phyloP scores from a whole-genome alignment of 768 basidiomycete species.

The Calocybe gangraenosa region DNA sequence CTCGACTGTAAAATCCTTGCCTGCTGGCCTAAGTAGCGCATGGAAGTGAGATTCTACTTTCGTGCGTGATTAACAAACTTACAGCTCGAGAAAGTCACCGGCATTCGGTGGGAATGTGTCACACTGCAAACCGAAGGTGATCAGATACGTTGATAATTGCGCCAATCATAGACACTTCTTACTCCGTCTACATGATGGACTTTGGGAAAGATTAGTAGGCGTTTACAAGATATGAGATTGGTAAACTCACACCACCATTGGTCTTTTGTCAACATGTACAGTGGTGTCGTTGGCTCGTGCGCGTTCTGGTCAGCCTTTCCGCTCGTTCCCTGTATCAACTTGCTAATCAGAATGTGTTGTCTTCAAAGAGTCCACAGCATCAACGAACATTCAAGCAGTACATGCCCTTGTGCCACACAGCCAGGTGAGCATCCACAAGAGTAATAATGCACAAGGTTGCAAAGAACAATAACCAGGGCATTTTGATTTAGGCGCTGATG shows the following conservation, averaged over 20 bases:
- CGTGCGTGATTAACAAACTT: slow-evolving; percentile 12
- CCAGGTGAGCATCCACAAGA: slow-evolving; percentile 35
- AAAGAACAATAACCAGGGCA: slow-evolving; percentile 10
- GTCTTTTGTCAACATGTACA: slow-evolving; percentile 35
- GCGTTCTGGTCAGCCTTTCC: slow-evolving; percentile 32
- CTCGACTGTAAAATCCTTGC: slow-evolving; percentile 43
- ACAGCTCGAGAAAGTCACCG: slow-evolving; percentile 42
- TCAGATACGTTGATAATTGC: background rate
- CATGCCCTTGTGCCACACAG: slow-evolving; percentile 39
- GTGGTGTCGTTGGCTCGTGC: slow-evolving; percentile 32
- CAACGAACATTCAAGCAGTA: slow-evolving; percentile 39
- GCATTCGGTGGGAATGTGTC: slow-evolving; percentile 37
- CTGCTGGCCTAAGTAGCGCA: slow-evolving; percentile 35
- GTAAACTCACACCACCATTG: slow-evolving; percentile 44
- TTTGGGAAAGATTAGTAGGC: slow-evolving; percentile 6
- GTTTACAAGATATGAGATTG: background rate
- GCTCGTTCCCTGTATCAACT: slow-evolving; percentile 24
- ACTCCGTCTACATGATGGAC: slow-evolving; percentile 35
- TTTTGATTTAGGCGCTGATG: background rate
- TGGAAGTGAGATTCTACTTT: background rate
- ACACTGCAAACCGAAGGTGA: slow-evolving; percentile 29
- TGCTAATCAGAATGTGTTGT: background rate
- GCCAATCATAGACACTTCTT: slow-evolving; percentile 6
- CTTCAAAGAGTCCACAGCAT: background rate
- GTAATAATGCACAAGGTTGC: slow-evolving; percentile 1